Base-by-base conservation (phyloP, 257 asterid species). In the Haberlea rhodopensis region DNA sequence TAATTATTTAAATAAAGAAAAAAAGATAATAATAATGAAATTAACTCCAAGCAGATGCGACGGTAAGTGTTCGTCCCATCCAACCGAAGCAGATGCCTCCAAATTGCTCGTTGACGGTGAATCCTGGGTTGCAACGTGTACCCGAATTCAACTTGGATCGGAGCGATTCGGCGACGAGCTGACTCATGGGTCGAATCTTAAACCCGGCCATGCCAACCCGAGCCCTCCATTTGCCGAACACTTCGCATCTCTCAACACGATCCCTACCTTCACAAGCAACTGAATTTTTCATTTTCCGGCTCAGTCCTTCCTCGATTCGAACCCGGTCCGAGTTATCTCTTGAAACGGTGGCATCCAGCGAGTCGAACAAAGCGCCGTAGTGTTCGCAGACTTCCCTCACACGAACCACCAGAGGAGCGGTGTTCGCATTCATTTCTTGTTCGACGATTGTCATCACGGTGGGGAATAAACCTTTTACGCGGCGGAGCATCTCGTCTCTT, bases 211-310 rank as follows among this genome's bases (percentile, higher is more conserved):
- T 87, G 31, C 84, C 57, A 77, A 90, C 31, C 27, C 97, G 85
- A 78, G 95, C 88, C 84, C 95, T 82, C 97, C 97, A 90, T 73
- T 90, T 90, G 13, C 97, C 96, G 28, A 77, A 85, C 69, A 90
- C 80, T 26, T 90, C 97, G 78, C 97, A 84, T 45, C 97, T 84
- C 55, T 90, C 96, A 0, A 87, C 87, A 0, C 97, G 96, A 63
- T 90, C 95, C 80, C 81, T 79, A 51, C 96, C 96, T 69, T 90
- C 97, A 77, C 96, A 87, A 85, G 95, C 96, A 43, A 90, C 84
- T 84, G 97, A 81, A 95, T 90, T 90, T 0, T 59, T 73, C 61
- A 90, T 73, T 52, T 66, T 87, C 51, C 97, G 84, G 59, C 96
- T 78, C 79, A 90, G 79, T 19, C 90, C 96, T 51, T 79, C 86